Evolutionary conservation across 2,329 filamentous ascomycete species (phyloP), one percentile per base, ranked within the genome.

Genomic region (Thermoascus crustaceus): DNA sequence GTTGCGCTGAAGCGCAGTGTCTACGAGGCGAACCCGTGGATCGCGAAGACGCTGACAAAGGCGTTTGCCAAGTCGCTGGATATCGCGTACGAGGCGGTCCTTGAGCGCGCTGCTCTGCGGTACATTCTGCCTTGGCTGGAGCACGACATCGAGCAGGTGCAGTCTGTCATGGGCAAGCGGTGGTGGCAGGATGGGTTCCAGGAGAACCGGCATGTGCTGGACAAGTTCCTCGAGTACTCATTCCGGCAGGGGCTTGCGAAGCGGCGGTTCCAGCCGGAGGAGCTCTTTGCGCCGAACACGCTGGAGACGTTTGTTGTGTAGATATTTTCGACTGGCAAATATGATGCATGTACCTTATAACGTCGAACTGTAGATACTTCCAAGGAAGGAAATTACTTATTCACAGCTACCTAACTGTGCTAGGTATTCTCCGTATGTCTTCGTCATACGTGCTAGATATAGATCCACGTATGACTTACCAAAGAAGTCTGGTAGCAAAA

Each of bases 41-140:
- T 48, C 21, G 47, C 44, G 14, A 45, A 43, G 24, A 41, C 37
- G n/a, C 36, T 48, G 14, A 38, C 32, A 2, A 48, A 49, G 27
- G 44, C 47, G 9, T 45, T 49, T 26, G 24, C 32, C 4, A 11
- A 38, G 11, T 24, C 40, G 4, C 7, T 44, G 21, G 41, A 49
- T n/a, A 37, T 47, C 19, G 47, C 38, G 8, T 45, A 44, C 32
- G 38, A 47, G 30, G 37, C 40, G 2, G 9, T 49, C 17, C 11
- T 36, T 19, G 38, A 44, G 25, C 30, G 40, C 4, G 34, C 34
- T 8, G 47, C 44, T 1, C 25, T 48, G 29, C 26, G 44, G 19
- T 49, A 49, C 22, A 48, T 49, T 8, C 21, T 49, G 14, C 47
- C 44, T 7, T 49, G 44, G 47, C 26, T 49, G 7, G 40, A n/a